A percentile compares a stretch with the other conserved stretches of the same genome.
Evolutionary conservation across 805 yeast genomes (phyloP).

Genomic region (Zygotorulaspora florentina): DNA sequence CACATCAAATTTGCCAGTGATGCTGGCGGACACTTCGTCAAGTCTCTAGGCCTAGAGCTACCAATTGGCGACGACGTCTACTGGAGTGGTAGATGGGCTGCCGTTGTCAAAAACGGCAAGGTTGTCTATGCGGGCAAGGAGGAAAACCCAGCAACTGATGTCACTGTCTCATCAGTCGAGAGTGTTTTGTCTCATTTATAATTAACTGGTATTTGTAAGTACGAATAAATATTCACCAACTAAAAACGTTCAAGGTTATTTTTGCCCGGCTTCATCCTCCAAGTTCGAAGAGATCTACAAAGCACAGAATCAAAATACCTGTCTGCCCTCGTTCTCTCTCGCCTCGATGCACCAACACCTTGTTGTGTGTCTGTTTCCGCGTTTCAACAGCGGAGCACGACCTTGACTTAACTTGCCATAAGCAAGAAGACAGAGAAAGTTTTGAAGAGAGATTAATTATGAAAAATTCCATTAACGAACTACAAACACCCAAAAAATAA

Average conservation of each 20-base stretch:
- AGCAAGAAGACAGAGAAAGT: too few species aligned
- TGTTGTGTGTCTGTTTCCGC: too few species aligned
- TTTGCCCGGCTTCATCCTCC: too few species aligned
- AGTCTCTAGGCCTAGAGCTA: slow-evolving; percentile 52
- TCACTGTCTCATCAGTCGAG: slow-evolving; percentile 37
- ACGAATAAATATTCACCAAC: background rate
- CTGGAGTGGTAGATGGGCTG: slow-evolving; percentile 69
- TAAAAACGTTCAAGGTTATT: too few species aligned
- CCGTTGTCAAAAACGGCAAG: slow-evolving; percentile 57
- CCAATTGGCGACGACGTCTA: slow-evolving; percentile 52
- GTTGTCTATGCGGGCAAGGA: slow-evolving; percentile 45
- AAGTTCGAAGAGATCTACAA: too few species aligned
- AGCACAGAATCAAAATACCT: too few species aligned
- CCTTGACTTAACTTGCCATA: too few species aligned
- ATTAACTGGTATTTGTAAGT: background rate
- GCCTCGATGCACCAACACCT: too few species aligned
- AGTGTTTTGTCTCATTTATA: slow-evolving; percentile 32
- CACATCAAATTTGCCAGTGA: slow-evolving; percentile 60
- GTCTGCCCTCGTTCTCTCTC: too few species aligned
- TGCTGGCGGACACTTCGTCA: slow-evolving; percentile 56
- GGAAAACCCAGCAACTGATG: slow-evolving; percentile 35
- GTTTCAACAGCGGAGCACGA: too few species aligned
- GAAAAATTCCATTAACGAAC: slow-evolving; percentile 19
- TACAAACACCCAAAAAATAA: slow-evolving; percentile 21
- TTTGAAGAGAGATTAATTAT: too few species aligned